Percentiles rank a stretch among this genome's conserved stretches.
Evolutionary conservation across 805 yeast genomes (phyloP).

Genomic region (Candida lessepsii): DNA sequence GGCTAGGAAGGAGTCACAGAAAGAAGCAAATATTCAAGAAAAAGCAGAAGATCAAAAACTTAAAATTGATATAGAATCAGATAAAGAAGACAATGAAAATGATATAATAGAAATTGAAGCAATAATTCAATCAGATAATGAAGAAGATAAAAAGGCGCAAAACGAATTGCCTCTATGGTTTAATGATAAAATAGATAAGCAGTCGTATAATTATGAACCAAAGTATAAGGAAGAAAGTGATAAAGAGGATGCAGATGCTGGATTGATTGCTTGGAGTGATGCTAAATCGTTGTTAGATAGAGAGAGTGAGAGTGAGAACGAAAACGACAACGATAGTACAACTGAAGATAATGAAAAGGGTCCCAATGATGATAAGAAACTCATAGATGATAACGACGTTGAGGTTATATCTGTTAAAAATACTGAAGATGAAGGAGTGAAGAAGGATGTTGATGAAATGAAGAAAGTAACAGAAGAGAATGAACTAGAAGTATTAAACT

Average conservation of each 20-base stretch:
- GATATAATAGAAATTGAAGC: slow-evolving; percentile 12
- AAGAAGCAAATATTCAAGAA: no score
- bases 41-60: not conserved
- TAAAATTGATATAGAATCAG: not conserved
- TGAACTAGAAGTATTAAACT: no score
- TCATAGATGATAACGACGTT: no score
- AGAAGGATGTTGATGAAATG: no score
- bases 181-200: slow-evolving; percentile 14
- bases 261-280: slow-evolving; percentile 52
- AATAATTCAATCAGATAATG: slow-evolving; percentile 11
- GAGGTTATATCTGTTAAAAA: no score
- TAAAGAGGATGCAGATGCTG: slow-evolving; percentile 42
- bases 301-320: slow-evolving; percentile 1
- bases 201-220: slow-evolving; percentile 3
- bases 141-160: slow-evolving; percentile 6
- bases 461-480: no score
- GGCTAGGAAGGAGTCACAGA: not conserved
- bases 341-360: not conserved
- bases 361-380: no score
- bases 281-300: slow-evolving; percentile 32
- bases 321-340: slow-evolving; percentile 4
- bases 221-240: slow-evolving; percentile 18
- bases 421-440: no score
- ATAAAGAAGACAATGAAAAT: slow-evolving; percentile 3
- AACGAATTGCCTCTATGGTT: slow-evolving; percentile 35